A percentile compares a stretch with the other conserved stretches of the same genome.
These are phyloP conservation scores for Wallacemonas sp. DNA, from an alignment of 208 protist species.

Conservation along the genomic window DNA sequence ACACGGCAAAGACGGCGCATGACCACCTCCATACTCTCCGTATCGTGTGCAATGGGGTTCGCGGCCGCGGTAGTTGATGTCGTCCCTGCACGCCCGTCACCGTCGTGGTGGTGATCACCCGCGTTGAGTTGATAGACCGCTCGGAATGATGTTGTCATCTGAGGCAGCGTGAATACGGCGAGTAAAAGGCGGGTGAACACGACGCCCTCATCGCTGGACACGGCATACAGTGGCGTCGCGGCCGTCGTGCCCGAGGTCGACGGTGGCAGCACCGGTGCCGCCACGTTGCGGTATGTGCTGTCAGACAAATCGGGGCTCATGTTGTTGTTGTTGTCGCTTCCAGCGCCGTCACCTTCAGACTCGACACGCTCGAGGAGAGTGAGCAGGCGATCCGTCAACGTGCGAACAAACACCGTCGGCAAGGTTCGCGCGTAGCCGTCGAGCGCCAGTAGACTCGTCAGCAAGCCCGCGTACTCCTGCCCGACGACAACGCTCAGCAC, in stretches of 20 bases:
- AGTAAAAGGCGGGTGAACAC: not conserved
- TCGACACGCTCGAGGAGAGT: conserved; percentile 41
- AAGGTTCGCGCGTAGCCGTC: conserved; percentile 55
- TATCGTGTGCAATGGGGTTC: not conserved
- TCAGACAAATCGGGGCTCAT: no score
- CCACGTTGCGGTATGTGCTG: no score
- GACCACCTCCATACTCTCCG: conserved; percentile 13
- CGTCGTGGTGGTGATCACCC: not conserved
- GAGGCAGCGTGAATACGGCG: not conserved
- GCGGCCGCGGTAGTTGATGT: not conserved
- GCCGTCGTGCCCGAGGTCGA: not conserved
- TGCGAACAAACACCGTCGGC: conserved; percentile 33
- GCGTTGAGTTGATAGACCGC: conserved; percentile 1
- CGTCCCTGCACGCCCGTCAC: not conserved
- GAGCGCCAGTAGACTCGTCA: conserved; percentile 49
- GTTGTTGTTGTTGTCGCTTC: no score
- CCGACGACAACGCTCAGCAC: conserved; percentile 52
- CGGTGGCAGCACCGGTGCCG: no score
- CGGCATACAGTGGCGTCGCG: conserved; percentile 8
- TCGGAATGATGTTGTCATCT: conserved; percentile 8
- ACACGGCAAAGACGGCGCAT: conserved; percentile 29
- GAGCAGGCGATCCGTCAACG: conserved; percentile 39
- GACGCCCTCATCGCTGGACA: conserved; percentile 3
- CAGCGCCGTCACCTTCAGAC: not conserved
- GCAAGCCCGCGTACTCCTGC: conserved; percentile 57